phyloP scores from a whole-genome alignment of 495 filamentous ascomycete genomes.

The Hypoxylon rickii region DNA sequence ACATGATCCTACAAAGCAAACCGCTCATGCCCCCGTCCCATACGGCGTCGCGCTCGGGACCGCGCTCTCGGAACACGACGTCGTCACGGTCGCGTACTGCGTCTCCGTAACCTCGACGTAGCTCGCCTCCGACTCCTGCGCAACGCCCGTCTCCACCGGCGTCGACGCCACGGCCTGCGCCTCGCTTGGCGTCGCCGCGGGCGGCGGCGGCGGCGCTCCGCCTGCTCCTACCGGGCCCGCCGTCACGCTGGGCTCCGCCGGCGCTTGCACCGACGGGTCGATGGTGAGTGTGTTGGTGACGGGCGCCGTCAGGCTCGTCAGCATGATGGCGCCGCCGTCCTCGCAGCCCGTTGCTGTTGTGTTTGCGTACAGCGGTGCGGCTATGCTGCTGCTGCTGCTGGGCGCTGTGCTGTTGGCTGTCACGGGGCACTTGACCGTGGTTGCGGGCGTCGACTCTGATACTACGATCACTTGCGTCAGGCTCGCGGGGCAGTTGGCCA shows the following conservation, averaged over 20 bases:
- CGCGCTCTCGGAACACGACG: background rate
- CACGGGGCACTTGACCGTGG: slow-evolving; percentile 21
- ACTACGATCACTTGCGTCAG: slow-evolving; percentile 33
- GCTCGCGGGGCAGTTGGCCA: slow-evolving; percentile 33
- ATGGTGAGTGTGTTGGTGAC: slow-evolving; percentile 13
- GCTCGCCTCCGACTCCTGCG: background rate
- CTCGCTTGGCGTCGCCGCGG: no score
- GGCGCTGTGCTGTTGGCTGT: background rate
- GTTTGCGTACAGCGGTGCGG: slow-evolving; percentile 16
- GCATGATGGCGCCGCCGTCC: slow-evolving; percentile 2
- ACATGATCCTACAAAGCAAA: background rate
- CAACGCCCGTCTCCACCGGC: background rate
- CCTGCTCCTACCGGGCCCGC: background rate
- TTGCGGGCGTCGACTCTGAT: slow-evolving; percentile 8
- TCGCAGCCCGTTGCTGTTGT: background rate
- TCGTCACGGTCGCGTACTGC: slow-evolving; percentile 2
- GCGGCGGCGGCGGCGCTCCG: no score
- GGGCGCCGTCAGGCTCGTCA: slow-evolving; percentile 13
- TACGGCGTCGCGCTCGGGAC: background rate
- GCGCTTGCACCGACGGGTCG: slow-evolving; percentile 13
- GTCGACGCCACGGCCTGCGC: background rate
- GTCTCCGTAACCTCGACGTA: background rate
- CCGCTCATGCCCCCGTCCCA: background rate
- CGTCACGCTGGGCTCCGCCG: slow-evolving; percentile 13
- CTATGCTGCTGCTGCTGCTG: background rate